These are phyloP conservation scores for Taphrina populina DNA, from an alignment of 1,139 yeast genomes.

Conservation along the genomic window DNA sequence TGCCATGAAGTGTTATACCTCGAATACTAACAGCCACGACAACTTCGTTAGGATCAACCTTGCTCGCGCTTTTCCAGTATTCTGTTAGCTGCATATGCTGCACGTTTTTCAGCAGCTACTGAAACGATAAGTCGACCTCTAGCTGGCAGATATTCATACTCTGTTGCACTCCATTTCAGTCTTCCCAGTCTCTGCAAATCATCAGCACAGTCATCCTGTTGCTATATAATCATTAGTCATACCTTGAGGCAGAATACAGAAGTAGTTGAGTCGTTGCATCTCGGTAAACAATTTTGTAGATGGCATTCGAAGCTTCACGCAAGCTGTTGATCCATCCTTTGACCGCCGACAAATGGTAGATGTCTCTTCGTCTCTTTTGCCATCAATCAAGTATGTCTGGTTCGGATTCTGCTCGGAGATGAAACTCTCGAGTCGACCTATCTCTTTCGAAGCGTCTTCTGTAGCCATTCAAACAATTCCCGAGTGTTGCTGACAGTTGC, in stretches of 20 bases:
- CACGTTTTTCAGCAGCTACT: too few species aligned
- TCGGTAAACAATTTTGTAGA: conserved; percentile 28
- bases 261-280: conserved; percentile 23
- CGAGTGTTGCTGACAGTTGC: too few species aligned
- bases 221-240: background rate
- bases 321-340: conserved; percentile 10
- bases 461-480: too few species aligned
- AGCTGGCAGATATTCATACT: background rate
- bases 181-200: conserved; percentile 13
- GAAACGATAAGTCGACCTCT: too few species aligned
- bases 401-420: conserved; percentile 20
- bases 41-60: too few species aligned
- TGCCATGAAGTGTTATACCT: too few species aligned
- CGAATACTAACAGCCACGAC: too few species aligned
- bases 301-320: conserved; percentile 27
- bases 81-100: too few species aligned
- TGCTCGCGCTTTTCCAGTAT: too few species aligned
- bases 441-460: conserved; percentile 4
- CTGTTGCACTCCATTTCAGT: conserved; percentile 31
- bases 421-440: conserved; percentile 14
- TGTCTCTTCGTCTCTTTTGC: conserved; percentile 15
- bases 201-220: background rate
- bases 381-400: conserved; percentile 24
- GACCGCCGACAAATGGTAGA: conserved; percentile 25
- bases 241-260: conserved; percentile 32